Evolutionary conservation across 2,329 filamentous ascomycete genomes (phyloP), one percentile per base, ranked within the genome.

Genomic region (Davidsoniella virescens): DNA sequence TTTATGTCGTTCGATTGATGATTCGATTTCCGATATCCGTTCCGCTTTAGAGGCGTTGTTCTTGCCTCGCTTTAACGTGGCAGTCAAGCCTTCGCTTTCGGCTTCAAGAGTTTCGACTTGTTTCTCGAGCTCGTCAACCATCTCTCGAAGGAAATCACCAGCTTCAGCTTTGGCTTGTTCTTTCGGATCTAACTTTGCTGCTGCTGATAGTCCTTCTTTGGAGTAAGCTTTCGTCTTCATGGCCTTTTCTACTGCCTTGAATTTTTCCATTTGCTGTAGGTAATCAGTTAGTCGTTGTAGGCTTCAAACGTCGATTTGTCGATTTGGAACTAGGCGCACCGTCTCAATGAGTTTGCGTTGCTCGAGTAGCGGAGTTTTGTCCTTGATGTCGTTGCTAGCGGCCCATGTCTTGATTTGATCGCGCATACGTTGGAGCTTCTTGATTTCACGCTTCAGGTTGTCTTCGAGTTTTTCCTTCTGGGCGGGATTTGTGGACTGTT

Each of bases 171-270:
- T 94, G 63, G 94, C 90, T 65, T 93, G 87, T 65, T 96, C 92
- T 64, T 88, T 94, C n/a, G 92, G 92, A 68, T 98, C 92, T 56
- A 96, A 75, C 66, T 94, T 93, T 47, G 87, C 82, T 23, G 87
- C 87, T 48, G 90, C 85, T 56, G 86, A 92, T 56, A 98, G 70
- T 42, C 92, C 92, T 67, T 96, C 92, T 72, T 98, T 96, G 55
- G 92, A 96, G 68, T 94, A 98, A 54, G 92, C 92, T 67, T 98
- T 98, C 52, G 92, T 98, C 73, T 98, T 98, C 92, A 98, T 96
- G 61, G 94, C 92, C 72, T 98, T 98, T 67, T 98, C 92, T 49
- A 98, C 92, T n/a, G 88, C 90, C 71, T 98, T 98, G 77, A 98
- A 98, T 61, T 87, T 87, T 69, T 98, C 92, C 92, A 98, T 98